Percentiles rank a stretch among this genome's conserved stretches.
Evolutionary conservation across 257 asterid genomes (phyloP).

Genomic region (Lavandula angustifolia): DNA sequence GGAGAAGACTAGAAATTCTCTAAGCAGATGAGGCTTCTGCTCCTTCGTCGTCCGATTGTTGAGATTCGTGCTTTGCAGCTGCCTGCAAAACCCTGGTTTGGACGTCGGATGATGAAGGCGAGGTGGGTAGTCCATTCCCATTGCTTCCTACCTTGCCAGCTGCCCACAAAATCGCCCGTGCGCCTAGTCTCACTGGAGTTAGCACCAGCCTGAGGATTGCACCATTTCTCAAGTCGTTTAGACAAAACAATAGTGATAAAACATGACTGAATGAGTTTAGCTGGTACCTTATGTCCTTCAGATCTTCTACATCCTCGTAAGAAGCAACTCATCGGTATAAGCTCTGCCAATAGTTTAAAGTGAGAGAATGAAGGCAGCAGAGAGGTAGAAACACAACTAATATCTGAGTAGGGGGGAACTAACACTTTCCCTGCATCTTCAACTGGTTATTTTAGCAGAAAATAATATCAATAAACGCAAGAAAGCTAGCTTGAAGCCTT

Average conservation of each 20-base stretch:
- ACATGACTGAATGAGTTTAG: not conserved
- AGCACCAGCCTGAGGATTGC: slow-evolving; percentile 49
- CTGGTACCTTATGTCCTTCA: slow-evolving; percentile 67
- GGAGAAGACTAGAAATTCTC: not conserved
- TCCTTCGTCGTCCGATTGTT: slow-evolving; percentile 57
- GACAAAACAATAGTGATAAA: not conserved
- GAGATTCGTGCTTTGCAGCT: slow-evolving; percentile 92
- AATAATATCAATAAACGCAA: no score
- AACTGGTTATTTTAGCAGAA: no score
- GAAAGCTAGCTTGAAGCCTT: no score
- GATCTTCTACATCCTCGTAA: slow-evolving; percentile 64
- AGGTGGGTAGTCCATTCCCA: slow-evolving; percentile 74
- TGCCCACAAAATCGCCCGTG: slow-evolving; percentile 73
- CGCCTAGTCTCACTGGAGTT: slow-evolving; percentile 67
- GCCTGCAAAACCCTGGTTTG: slow-evolving; percentile 92
- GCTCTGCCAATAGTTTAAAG: slow-evolving; percentile 43
- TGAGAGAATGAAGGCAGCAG: not conserved
- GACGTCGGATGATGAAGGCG: slow-evolving; percentile 81
- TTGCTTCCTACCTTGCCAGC: slow-evolving; percentile 63
- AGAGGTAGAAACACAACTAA: no score
- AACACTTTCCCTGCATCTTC: no score
- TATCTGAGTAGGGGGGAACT: no score
- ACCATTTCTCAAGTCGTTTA: not conserved
- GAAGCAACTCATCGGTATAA: slow-evolving; percentile 63
- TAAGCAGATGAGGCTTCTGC: slow-evolving; percentile 34